Conservation (phyloP, 2,329 filamentous ascomycete species). For the Periconia sp. region DNA sequence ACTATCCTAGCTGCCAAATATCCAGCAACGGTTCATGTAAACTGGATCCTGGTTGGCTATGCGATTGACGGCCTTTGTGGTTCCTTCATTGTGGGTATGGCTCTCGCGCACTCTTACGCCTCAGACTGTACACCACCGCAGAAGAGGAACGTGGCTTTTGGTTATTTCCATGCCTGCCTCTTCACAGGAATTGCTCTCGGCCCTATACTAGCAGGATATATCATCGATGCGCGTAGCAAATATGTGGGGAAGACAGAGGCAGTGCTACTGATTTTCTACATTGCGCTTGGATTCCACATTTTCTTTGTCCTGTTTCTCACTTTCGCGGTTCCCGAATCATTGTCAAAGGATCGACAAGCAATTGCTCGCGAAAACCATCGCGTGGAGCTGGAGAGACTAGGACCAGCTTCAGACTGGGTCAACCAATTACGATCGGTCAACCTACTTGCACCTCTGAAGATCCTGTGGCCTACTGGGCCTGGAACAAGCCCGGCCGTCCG, state of each 20-base stretch:
- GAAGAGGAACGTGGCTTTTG: conserved; percentile 80
- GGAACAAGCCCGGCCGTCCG: conserved; percentile 68
- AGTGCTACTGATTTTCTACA: conserved; percentile 83
- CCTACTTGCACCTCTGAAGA: conserved; percentile 76
- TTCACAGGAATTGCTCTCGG: conserved; percentile 90
- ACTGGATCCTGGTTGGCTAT: conserved; percentile 78
- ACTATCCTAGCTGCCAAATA: conserved; percentile 79
- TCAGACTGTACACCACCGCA: conserved; percentile 86
- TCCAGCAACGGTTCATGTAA: conserved; percentile 74
- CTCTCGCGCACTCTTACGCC: conserved; percentile 83
- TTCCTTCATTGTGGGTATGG: conserved; percentile 84
- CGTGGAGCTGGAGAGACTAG: conserved; percentile 45
- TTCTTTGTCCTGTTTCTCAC: conserved; percentile 75
- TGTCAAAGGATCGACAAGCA: conserved; percentile 74
- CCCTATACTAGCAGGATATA: conserved; percentile 78
- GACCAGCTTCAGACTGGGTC: conserved; percentile 50
- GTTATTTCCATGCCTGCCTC: conserved; percentile 86
- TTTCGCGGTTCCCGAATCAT: conserved; percentile 81
- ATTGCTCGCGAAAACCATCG: conserved; percentile 72
- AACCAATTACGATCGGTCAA: conserved; percentile 60
- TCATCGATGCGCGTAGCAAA: conserved; percentile 65
- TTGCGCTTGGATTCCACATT: conserved; percentile 73
- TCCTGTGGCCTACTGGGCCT: conserved; percentile 75
- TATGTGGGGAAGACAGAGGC: conserved; percentile 65
- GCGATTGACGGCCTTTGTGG: conserved; percentile 83